These are phyloP conservation scores for Taphrina sp. DNA, from an alignment of 1,139 yeast genomes.

Conservation along the genomic window DNA sequence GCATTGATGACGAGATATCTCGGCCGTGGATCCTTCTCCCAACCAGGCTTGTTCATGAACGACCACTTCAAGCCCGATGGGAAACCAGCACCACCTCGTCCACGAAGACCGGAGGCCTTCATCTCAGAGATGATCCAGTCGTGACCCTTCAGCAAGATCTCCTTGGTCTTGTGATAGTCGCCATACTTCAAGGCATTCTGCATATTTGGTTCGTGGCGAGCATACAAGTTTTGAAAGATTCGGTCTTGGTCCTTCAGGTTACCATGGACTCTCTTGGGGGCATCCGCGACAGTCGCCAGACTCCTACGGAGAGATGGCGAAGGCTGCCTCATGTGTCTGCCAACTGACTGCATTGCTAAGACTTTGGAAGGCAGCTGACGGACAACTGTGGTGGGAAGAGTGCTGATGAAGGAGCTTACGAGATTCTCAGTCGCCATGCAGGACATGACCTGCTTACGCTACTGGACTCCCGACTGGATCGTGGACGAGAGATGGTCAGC, in stretches of 20 bases:
- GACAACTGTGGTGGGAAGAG: too few relatives aligned
- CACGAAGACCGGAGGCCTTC: slow-evolving; percentile 79
- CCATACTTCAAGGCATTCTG: slow-evolving; percentile 76
- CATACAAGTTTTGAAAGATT: slow-evolving; percentile 78
- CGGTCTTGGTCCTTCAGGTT: slow-evolving; percentile 80
- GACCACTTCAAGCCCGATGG: slow-evolving; percentile 90
- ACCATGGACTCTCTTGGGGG: slow-evolving; percentile 54
- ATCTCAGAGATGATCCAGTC: slow-evolving; percentile 64
- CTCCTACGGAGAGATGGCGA: slow-evolving; percentile 26
- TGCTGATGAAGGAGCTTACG: too few relatives aligned
- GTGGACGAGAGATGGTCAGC: too few relatives aligned
- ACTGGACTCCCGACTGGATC: too few relatives aligned
- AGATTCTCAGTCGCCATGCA: too few relatives aligned
- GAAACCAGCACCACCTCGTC: slow-evolving; percentile 92
- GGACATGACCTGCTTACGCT: too few relatives aligned
- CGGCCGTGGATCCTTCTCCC: slow-evolving; percentile 85
- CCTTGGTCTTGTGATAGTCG: slow-evolving; percentile 89
- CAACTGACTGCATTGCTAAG: slow-evolving; percentile 13
- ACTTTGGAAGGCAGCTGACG: neutral
- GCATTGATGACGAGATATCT: slow-evolving; percentile 85
- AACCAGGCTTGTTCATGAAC: slow-evolving; percentile 90
- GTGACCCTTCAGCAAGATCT: slow-evolving; percentile 75
- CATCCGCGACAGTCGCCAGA: slow-evolving; percentile 44
- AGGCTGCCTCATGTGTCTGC: slow-evolving; percentile 9
- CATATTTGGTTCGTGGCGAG: slow-evolving; percentile 69